These are phyloP conservation scores for Trametes polyzona DNA, from an alignment of 1,284 basidiomycete genomes.

Conservation along the genomic window DNA sequence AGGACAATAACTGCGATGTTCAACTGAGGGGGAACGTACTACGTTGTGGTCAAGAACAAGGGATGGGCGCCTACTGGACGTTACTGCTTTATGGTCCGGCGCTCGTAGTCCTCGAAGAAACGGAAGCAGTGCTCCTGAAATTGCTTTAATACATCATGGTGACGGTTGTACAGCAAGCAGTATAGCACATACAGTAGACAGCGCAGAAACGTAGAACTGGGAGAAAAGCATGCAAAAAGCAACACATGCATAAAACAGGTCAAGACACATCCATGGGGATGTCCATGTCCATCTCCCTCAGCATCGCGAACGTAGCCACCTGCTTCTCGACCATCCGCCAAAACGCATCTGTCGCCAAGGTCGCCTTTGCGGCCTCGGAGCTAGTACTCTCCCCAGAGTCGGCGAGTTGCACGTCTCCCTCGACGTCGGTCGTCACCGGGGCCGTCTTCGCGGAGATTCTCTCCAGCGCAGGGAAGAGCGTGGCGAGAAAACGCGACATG, in stretches of 20 bases:
- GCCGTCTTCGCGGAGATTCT: neutral
- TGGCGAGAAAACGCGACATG: constrained; percentile 3
- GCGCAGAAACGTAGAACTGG: neutral
- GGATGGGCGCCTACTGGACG: no score
- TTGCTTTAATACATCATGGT: no score
- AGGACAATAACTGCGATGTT: no score
- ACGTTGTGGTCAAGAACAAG: no score
- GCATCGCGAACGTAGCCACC: constrained; percentile 8
- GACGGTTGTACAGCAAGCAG: no score
- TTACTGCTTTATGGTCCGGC: no score
- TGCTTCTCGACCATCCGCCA: constrained; percentile 18
- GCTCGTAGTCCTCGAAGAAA: no score
- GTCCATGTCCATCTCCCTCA: constrained; percentile 10
- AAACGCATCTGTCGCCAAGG: constrained; percentile 3
- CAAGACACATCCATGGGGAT: constrained; percentile 8
- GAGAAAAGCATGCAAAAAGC: no score
- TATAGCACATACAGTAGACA: neutral
- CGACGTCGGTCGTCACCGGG: neutral
- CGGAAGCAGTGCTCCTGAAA: no score
- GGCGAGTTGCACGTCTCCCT: neutral
- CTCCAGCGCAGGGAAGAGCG: constrained; percentile 12
- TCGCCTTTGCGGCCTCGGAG: neutral
- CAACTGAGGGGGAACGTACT: no score
- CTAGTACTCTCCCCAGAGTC: neutral
- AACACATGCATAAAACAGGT: neutral